Conservation (phyloP, 2,329 filamentous ascomycete species). For the Hansfordia pulvinata region DNA sequence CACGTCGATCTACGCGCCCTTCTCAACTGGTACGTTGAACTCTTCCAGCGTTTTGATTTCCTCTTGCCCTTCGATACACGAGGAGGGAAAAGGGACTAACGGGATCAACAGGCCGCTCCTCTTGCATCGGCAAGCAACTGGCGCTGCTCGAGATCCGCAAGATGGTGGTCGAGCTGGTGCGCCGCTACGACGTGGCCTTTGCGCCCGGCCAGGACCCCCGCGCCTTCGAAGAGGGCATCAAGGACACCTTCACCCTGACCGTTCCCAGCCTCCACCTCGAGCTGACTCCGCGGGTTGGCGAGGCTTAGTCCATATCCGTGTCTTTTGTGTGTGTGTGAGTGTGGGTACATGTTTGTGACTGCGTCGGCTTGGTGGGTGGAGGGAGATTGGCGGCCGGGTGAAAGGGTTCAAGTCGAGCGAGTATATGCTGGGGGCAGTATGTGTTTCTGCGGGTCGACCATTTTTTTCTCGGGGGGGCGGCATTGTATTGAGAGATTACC, state of each 20-base stretch:
- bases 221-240: slow-evolving; percentile 2
- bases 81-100: background rate
- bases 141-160: slow-evolving; percentile 5
- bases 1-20: slow-evolving; percentile 3
- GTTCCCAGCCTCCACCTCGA: too few relatives aligned
- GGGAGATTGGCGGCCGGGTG: too few relatives aligned
- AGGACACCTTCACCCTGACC: slow-evolving; percentile 5
- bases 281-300: too few relatives aligned
- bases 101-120: slow-evolving; percentile 2
- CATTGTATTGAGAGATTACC: too few relatives aligned
- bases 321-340: background rate
- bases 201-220: slow-evolving; percentile 3
- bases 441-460: too few relatives aligned
- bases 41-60: too few relatives aligned
- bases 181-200: slow-evolving; percentile 2
- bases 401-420: too few relatives aligned
- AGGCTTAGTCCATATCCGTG: too few relatives aligned
- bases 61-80: background rate
- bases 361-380: too few relatives aligned
- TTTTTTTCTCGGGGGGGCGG: too few relatives aligned
- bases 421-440: too few relatives aligned
- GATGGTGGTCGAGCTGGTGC: slow-evolving; percentile 2
- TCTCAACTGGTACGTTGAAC: slow-evolving; percentile 4
- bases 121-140: slow-evolving; percentile 4
- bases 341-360: too few relatives aligned